Conservation (phyloP, 2,329 filamentous ascomycete genomes). For the Cryphonectria parasitica region DNA sequence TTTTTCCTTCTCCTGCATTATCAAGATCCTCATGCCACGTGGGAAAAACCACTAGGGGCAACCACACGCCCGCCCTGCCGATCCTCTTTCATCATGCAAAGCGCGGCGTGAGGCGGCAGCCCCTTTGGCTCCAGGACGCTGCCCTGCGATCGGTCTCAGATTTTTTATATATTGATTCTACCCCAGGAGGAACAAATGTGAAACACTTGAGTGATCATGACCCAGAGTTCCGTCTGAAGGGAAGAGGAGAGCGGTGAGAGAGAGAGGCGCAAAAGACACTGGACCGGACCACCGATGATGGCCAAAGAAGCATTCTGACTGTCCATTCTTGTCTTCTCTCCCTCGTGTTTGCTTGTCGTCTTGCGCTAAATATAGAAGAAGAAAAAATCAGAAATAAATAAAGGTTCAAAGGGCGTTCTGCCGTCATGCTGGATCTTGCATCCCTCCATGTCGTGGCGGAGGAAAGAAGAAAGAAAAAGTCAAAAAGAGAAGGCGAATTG, state of each 20-base stretch:
- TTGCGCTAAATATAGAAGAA: too few relatives aligned
- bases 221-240: not conserved
- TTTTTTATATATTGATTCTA: not conserved
- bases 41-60: not conserved
- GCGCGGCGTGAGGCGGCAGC: not conserved
- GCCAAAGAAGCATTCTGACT: too few relatives aligned
- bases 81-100: not conserved
- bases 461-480: not conserved
- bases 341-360: too few relatives aligned
- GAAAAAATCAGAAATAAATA: too few relatives aligned
- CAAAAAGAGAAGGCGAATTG: not conserved
- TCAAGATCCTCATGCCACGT: conserved; percentile 2
- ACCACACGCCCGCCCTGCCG: conserved; percentile 1
- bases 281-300: too few relatives aligned
- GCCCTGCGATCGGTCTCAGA: not conserved
- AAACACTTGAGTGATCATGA: conserved; percentile 4
- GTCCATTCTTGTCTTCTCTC: too few relatives aligned
- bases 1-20: not conserved
- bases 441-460: not conserved
- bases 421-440: too few relatives aligned
- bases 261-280: not conserved
- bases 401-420: too few relatives aligned
- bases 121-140: not conserved
- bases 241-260: not conserved
- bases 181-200: not conserved